These are phyloP conservation scores for Fraxinus platypoda DNA, from an alignment of 305 asterid genomes.

Conservation along the genomic window DNA sequence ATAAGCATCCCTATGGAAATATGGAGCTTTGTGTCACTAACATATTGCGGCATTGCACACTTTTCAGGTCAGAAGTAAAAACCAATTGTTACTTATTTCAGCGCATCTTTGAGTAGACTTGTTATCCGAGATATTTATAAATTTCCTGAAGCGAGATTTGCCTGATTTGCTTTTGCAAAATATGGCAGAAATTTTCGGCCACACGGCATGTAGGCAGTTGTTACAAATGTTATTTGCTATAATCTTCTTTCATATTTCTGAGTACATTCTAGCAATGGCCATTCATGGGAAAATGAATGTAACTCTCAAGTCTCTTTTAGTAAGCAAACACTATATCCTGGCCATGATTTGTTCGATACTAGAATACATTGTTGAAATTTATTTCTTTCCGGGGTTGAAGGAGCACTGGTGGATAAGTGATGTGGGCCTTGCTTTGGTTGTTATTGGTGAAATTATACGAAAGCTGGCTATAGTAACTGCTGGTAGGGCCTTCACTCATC, in stretches of 20 bases:
- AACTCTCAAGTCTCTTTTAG: constrained; percentile 58
- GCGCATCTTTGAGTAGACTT: constrained; percentile 17
- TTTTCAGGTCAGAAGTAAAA: constrained; percentile 45
- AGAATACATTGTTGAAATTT: constrained; percentile 66
- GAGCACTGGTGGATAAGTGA: constrained; percentile 67
- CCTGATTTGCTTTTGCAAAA: constrained; percentile 25
- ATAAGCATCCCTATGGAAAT: constrained; percentile 29
- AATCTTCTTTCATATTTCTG: constrained; percentile 68
- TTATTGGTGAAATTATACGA: constrained; percentile 67
- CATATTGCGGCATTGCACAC: constrained; percentile 24
- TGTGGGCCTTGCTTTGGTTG: constrained; percentile 59
- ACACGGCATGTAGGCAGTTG: constrained; percentile 62
- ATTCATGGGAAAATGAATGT: constrained; percentile 66
- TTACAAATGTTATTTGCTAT: constrained; percentile 60
- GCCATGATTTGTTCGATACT: constrained; percentile 66
- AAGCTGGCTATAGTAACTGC: constrained; percentile 84
- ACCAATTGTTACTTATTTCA: background rate
- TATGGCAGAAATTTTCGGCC: constrained; percentile 63
- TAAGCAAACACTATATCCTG: constrained; percentile 58
- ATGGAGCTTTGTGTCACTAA: constrained; percentile 34
- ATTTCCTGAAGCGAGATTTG: constrained; percentile 24
- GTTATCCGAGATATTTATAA: constrained; percentile 19
- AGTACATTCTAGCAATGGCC: constrained; percentile 60
- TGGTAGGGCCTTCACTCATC: constrained; percentile 79
- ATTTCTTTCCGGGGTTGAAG: constrained; percentile 65